A percentile compares a stretch with the other conserved stretches of the same genome.
Conservation (phyloP, 2,329 filamentous ascomycete species). For the Beauveria scarabaeidicola region DNA sequence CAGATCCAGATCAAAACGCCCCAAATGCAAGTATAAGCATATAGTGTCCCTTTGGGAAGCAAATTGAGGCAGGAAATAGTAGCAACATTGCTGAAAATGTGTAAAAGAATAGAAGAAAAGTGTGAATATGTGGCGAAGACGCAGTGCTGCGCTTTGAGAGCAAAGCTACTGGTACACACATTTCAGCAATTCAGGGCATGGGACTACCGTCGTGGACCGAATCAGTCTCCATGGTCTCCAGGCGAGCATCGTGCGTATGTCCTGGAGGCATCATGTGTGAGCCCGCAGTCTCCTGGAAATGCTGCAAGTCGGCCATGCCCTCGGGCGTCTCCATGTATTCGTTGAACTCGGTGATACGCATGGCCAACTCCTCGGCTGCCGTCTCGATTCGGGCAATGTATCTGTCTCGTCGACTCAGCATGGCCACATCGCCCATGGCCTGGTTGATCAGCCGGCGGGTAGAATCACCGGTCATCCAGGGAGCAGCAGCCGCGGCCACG, state of each 20-base stretch:
- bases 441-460: slow-evolving; percentile 22
- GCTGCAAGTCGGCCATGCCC: slow-evolving; percentile 16
- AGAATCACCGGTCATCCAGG: slow-evolving; percentile 20
- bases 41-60: not conserved
- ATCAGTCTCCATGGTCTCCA: not conserved
- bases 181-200: not conserved
- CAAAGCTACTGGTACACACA: not conserved
- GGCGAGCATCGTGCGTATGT: not conserved
- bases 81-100: not conserved
- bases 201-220: not conserved
- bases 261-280: not conserved
- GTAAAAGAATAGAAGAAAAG: not conserved
- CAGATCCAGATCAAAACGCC: not conserved
- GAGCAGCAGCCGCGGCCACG: slow-evolving; percentile 22
- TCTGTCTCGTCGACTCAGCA: slow-evolving; percentile 35
- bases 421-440: slow-evolving; percentile 37
- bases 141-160: not conserved
- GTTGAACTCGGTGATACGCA: slow-evolving; percentile 44
- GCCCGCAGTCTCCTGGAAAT: not conserved
- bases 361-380: slow-evolving; percentile 45
- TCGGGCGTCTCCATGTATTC: slow-evolving; percentile 28
- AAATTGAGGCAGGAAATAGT: not conserved
- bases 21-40: not conserved
- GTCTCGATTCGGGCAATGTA: slow-evolving; percentile 44
- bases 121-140: not conserved